A percentile compares a stretch with the other conserved stretches of the same genome.
These are phyloP conservation scores for Zygnema cylindricum DNA, from an alignment of 139 green algal genomes.

Conservation along the genomic window DNA sequence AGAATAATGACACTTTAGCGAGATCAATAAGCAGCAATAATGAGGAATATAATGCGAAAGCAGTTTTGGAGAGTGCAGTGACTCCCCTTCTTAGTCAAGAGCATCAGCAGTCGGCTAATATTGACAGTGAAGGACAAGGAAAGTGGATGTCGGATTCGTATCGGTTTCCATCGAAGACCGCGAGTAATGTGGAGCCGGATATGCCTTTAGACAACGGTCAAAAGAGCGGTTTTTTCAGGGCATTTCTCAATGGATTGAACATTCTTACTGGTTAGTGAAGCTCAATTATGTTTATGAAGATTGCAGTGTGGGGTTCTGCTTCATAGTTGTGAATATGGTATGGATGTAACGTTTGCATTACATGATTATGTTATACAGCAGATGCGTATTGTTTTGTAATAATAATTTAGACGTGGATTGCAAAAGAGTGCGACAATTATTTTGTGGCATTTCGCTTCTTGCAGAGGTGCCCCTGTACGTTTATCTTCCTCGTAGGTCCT, in stretches of 20 bases:
- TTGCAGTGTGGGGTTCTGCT: neutral
- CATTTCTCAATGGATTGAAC: conserved; percentile 13
- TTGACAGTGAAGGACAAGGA: neutral
- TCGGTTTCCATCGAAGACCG: neutral
- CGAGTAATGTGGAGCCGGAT: neutral
- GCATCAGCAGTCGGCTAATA: neutral
- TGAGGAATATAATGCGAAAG: neutral
- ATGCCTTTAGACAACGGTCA: neutral
- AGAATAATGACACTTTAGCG: neutral
- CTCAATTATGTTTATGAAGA: neutral
- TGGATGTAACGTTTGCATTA: neutral
- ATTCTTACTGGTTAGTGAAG: conserved; percentile 11
- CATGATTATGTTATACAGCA: neutral
- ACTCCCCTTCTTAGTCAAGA: neutral
- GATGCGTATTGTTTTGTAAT: neutral
- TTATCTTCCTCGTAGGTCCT: too few relatives aligned
- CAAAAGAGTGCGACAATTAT: too few relatives aligned
- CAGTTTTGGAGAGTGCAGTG: neutral
- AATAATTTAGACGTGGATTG: too few relatives aligned
- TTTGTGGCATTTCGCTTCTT: too few relatives aligned
- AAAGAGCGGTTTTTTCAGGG: neutral
- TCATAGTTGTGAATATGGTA: neutral
- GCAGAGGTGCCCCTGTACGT: too few relatives aligned
- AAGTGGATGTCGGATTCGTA: neutral
- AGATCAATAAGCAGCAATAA: neutral